Conservation (phyloP, 345 rosid species). For the Laguncularia racemosa region DNA sequence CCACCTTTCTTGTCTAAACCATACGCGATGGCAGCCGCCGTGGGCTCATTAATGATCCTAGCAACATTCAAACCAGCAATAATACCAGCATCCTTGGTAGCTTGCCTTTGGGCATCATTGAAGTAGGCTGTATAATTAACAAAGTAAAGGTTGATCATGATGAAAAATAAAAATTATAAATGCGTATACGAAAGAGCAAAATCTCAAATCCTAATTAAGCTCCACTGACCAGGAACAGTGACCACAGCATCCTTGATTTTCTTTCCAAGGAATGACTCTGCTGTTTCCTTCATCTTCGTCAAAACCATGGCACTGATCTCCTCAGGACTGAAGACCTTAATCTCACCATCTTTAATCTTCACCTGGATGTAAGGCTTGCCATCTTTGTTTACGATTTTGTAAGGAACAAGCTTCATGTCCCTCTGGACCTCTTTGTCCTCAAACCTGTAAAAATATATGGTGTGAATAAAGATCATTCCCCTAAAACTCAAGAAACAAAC, state of each 20-base stretch:
- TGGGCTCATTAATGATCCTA: constrained; percentile 93
- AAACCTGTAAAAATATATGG: constrained; percentile 37
- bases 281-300: constrained; percentile 96
- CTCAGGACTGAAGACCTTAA: constrained; percentile 93
- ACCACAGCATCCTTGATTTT: constrained; percentile 97
- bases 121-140: constrained; percentile 68
- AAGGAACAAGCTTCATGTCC: constrained; percentile 90
- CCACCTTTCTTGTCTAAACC: constrained; percentile 97
- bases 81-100: constrained; percentile 94
- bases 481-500: not conserved
- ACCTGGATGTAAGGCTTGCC: constrained; percentile 96
- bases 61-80: constrained; percentile 97
- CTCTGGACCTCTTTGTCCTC: constrained; percentile 91
- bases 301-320: constrained; percentile 92
- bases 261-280: constrained; percentile 97
- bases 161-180: not conserved
- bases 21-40: constrained; percentile 97
- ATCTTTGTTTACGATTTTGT: constrained; percentile 84
- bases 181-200: not conserved
- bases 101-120: constrained; percentile 97
- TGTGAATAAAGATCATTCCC: constrained; percentile 2
- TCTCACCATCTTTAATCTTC: constrained; percentile 84
- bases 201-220: not conserved
- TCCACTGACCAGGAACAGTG: constrained; percentile 87
- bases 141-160: not conserved